Evolutionary conservation across 78 protist genomes (phyloP).

Genomic region (Dictyostelium firmibasis): DNA sequence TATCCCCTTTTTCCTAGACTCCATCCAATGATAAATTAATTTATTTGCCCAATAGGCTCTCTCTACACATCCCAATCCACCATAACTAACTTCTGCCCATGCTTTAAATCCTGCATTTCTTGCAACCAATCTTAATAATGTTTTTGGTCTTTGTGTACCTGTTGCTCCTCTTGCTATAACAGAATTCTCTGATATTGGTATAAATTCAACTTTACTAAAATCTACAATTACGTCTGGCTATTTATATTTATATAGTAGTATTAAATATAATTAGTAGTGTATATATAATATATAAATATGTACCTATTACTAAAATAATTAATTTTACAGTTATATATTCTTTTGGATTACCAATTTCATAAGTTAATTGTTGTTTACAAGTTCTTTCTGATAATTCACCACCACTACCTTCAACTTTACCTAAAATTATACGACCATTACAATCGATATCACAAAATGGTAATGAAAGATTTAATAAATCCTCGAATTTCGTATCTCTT

Average conservation of each 20-base stretch:
- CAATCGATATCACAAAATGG: conserved; percentile 68
- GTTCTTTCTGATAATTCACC: conserved; percentile 66
- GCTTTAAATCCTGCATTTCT: conserved; percentile 66
- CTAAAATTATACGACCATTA: conserved; percentile 32
- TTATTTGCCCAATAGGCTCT: conserved; percentile 60
- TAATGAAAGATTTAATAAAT: conserved; percentile 24
- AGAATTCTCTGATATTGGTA: conserved; percentile 1
- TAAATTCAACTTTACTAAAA: conserved; percentile 48
- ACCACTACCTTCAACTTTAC: conserved; percentile 69
- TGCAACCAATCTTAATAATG: conserved; percentile 47
- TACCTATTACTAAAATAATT: no score
- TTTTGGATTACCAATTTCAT: conserved; percentile 64
- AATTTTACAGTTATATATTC: conserved; percentile 65
- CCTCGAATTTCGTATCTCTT: conserved; percentile 18
- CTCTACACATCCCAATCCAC: conserved; percentile 74
- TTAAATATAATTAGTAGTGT: no score
- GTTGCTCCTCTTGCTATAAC: conserved; percentile 52
- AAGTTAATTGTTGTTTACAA: conserved; percentile 71
- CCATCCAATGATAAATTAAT: conserved; percentile 65
- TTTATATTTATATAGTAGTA: no score
- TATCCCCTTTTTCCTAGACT: conserved; percentile 17
- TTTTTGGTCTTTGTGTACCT: conserved; percentile 19
- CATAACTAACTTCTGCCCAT: conserved; percentile 71
- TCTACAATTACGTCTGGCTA: conserved; percentile 48
- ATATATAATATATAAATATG: no score